Evolutionary conservation across 768 basidiomycete genomes (phyloP).

Genomic region (Russula virescens): DNA sequence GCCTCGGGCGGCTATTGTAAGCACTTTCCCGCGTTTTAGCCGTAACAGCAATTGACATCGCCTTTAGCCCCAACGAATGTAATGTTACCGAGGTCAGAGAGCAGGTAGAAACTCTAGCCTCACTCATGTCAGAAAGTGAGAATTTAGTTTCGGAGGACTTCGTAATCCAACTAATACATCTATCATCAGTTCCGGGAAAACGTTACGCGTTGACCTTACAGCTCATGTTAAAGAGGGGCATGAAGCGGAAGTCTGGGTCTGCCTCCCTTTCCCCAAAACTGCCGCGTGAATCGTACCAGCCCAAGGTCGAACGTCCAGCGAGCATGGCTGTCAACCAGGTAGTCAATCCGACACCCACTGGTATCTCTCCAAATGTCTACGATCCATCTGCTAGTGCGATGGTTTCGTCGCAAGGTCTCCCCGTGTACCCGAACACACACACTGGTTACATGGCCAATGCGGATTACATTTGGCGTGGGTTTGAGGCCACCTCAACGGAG

Average conservation of each 20-base stretch:
- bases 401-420: conserved; percentile 15
- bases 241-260: conserved; percentile 52
- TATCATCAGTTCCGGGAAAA: conserved; percentile 72
- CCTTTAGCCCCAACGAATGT: conserved; percentile 70
- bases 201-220: conserved; percentile 88
- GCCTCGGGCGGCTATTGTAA: conserved; percentile 82
- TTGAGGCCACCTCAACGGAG: conserved; percentile 65
- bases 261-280: conserved; percentile 57
- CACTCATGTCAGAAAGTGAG: conserved; percentile 74
- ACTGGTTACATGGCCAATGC: conserved; percentile 33
- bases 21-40: conserved; percentile 27
- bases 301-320: conserved; percentile 30
- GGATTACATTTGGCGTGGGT: conserved; percentile 71
- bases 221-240: conserved; percentile 77
- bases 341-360: conserved; percentile 20
- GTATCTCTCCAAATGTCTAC: conserved; percentile 19
- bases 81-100: conserved; percentile 66
- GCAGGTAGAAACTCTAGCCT: conserved; percentile 73
- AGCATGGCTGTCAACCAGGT: conserved; percentile 25
- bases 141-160: conserved; percentile 10
- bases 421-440: conserved; percentile 21
- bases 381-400: conserved; percentile 14
- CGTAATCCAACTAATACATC: conserved; percentile 15
- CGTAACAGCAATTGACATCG: background rate
- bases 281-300: conserved; percentile 41